Evolutionary conservation across 176 grass and related monocot genomes (phyloP).

Genomic region (Rhynchospora breviuscula): DNA sequence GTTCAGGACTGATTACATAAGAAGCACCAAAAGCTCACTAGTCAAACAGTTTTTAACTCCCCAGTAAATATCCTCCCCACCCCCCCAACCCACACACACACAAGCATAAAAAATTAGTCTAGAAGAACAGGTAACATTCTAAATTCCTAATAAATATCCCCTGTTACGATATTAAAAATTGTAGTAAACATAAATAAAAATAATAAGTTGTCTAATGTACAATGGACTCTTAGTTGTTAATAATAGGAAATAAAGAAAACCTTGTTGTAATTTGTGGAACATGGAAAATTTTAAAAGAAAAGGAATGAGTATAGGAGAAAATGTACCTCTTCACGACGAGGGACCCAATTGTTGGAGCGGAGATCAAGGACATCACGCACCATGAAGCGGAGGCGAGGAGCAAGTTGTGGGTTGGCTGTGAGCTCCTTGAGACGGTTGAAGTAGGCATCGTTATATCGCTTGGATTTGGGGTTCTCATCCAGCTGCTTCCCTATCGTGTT

Average conservation of each 20-base stretch:
- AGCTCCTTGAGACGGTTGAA: conserved; percentile 78
- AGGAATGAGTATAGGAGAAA: neutral
- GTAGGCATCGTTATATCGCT: conserved; percentile 64
- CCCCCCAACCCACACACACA: too few relatives aligned
- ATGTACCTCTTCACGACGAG: conserved; percentile 73
- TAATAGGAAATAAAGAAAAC: neutral
- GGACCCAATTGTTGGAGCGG: conserved; percentile 77
- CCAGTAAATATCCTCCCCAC: too few relatives aligned
- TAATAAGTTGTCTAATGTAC: neutral
- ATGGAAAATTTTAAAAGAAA: neutral
- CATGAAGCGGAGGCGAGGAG: conserved; percentile 69
- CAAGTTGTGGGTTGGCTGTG: conserved; percentile 45
- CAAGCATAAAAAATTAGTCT: too few relatives aligned
- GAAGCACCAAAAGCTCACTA: neutral
- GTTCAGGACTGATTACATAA: neutral
- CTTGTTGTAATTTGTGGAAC: neutral
- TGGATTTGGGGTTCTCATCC: conserved; percentile 67
- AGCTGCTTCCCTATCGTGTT: conserved; percentile 92
- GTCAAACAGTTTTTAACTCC: too few relatives aligned
- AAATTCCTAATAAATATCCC: neutral
- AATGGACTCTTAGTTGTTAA: neutral
- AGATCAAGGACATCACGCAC: conserved; percentile 66
- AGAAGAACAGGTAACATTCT: neutral
- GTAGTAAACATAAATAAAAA: neutral
- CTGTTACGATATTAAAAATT: neutral